Conservation (phyloP, 345 rosid genomes). For the Conringia planisiliqua region DNA sequence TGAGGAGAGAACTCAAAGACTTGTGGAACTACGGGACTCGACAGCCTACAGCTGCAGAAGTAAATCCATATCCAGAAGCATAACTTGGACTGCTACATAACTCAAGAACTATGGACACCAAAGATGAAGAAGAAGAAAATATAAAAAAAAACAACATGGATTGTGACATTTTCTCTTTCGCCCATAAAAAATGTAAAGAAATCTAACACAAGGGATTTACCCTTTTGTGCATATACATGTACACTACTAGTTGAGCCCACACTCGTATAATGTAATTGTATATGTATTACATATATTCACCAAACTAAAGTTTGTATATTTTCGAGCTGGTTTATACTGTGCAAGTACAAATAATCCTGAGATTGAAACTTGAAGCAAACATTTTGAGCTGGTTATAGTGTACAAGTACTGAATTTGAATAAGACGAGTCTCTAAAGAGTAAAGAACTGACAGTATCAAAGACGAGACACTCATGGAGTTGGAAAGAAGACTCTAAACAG, state of each 20-base stretch:
- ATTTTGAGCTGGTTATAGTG: too few relatives aligned
- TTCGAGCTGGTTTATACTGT: not conserved
- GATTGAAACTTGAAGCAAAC: not conserved
- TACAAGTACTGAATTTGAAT: too few relatives aligned
- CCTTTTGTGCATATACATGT: constrained; percentile 13
- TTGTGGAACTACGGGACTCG: constrained; percentile 57
- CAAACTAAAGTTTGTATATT: not conserved
- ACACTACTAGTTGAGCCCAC: not conserved
- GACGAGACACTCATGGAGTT: not conserved
- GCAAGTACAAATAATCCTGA: not conserved
- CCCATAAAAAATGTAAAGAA: not conserved
- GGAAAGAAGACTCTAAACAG: not conserved
- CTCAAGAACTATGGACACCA: not conserved
- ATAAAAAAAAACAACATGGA: not conserved
- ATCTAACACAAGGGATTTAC: constrained; percentile 8
- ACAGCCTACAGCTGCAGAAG: constrained; percentile 25
- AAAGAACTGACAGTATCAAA: not conserved
- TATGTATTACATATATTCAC: not conserved
- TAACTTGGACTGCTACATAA: too few relatives aligned
- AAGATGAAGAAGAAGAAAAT: not conserved
- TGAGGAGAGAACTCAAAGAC: constrained; percentile 60
- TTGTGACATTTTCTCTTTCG: not conserved
- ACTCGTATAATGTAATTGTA: constrained; percentile 11
- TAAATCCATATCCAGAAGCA: constrained; percentile 19
- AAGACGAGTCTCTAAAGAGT: too few relatives aligned